Evolutionary conservation across 106 monocot genomes (phyloP), one percentile per base, ranked within the genome.

Genomic region (Dendrobium officinale): DNA sequence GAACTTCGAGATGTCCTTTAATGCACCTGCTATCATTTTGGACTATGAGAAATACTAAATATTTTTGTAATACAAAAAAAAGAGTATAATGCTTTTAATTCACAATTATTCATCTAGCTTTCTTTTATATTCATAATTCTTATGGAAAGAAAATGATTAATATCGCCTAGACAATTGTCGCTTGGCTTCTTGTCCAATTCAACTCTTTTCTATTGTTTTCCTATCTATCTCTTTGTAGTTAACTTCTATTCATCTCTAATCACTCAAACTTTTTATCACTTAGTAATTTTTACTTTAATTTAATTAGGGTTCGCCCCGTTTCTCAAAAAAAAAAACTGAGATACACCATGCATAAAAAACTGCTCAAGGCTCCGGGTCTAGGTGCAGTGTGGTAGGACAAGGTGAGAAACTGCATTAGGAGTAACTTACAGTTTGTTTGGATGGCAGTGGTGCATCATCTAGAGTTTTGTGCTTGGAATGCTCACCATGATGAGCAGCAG

Each of bases 401-500:
- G 18, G 31, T 48, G 5, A 74, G 68, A 74, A 18, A 16, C 47
- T 64, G 19, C 20, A 77, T 22, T 48, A 17, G 48, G n/a, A 67
- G 0, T 15, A 19, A 77, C 86, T 84, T 76, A 88, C 88, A 81
- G 85, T 55, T 45, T 86, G 84, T 76, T 82, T 89, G 55, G 89
- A 86, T 26, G 84, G 72, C 27, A 64, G 42, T 16, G 76, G 75
- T 73, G 80, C 81, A 61, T 82, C 86, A 20, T 90, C 82, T n/a
- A 81, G 31, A 75, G 55, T 82, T 85, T 81, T 88, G 80, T 87
- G 58, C 82, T 84, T 93, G 22, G 84, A 85, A 75, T 83, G 87
- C 7, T 89, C 91, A 72, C 72, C 79, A 77, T 83, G 77, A 33
- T 79, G 89, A 77, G 82, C 89, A 84, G 84, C 81, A 70, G 82